A percentile compares a stretch with the other conserved stretches of the same genome.
These are phyloP conservation scores for Pseudevernia furfuracea DNA, from an alignment of 495 filamentous ascomycete species.

Conservation along the genomic window DNA sequence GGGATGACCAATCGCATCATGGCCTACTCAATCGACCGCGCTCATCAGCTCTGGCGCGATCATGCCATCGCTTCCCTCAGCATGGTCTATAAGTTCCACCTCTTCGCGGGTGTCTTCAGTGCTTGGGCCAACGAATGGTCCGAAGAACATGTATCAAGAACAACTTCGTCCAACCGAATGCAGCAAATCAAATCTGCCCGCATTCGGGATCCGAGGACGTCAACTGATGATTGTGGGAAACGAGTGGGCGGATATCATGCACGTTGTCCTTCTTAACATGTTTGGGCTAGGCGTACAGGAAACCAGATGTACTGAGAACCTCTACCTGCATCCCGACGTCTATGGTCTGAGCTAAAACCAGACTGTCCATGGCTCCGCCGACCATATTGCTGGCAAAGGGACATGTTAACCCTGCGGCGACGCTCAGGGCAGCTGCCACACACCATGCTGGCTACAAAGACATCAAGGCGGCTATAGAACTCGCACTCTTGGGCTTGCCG, in stretches of 20 bases:
- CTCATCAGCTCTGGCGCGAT: background rate
- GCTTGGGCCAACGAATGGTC: constrained; percentile 5
- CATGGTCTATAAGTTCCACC: constrained; percentile 5
- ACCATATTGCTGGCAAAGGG: constrained; percentile 3
- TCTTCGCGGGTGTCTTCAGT: constrained; percentile 4
- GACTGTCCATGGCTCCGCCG: constrained; percentile 5
- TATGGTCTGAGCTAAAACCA: background rate
- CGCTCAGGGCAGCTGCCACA: constrained; percentile 1
- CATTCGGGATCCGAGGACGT: background rate
- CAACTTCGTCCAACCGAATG: background rate
- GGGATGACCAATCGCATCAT: constrained; percentile 3
- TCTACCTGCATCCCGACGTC: constrained; percentile 1
- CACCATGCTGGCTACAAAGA: background rate
- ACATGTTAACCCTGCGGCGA: background rate
- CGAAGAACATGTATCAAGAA: background rate
- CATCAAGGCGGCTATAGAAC: background rate
- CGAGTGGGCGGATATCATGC: constrained; percentile 9
- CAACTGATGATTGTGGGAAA: constrained; percentile 6
- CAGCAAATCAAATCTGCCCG: constrained; percentile 2
- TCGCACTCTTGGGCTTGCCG: background rate
- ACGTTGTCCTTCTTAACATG: constrained; percentile 6
- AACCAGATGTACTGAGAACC: constrained; percentile 7
- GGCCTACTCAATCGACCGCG: constrained; percentile 1
- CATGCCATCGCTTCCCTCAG: background rate
- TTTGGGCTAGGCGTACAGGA: constrained; percentile 2